A percentile compares a stretch with the other conserved stretches of the same genome.
Conservation (phyloP, 2,329 filamentous ascomycete genomes). For the Cercospora berteroae region DNA sequence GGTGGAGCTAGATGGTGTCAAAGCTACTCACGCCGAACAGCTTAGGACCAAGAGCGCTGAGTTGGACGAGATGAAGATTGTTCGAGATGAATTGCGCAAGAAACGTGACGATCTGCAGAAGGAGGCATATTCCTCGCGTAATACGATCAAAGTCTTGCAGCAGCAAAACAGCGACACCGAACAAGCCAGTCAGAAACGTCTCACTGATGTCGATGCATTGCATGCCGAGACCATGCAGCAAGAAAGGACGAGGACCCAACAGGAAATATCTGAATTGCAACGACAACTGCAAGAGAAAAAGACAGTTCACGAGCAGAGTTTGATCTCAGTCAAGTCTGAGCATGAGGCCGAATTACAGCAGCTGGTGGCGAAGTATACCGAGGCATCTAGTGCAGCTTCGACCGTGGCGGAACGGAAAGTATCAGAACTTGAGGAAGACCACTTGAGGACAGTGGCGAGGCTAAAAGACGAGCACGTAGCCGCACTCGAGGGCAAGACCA, state of each 20-base stretch:
- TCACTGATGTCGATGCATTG: neutral
- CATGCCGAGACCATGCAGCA: neutral
- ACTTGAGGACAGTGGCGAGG: slow-evolving; percentile 12
- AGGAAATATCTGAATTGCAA: neutral
- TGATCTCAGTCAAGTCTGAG: neutral
- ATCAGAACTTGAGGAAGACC: neutral
- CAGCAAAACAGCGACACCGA: neutral
- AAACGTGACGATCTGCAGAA: neutral
- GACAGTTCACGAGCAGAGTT: slow-evolving; percentile 2
- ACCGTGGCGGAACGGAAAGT: neutral
- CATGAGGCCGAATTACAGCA: slow-evolving; percentile 9
- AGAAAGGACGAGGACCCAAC: neutral
- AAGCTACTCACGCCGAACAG: neutral
- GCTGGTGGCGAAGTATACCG: neutral
- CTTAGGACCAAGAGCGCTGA: slow-evolving; percentile 4
- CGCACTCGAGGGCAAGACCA: slow-evolving; percentile 8
- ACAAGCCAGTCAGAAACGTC: neutral
- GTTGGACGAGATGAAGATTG: slow-evolving; percentile 11
- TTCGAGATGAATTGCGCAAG: neutral
- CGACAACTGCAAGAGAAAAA: slow-evolving; percentile 12
- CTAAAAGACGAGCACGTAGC: slow-evolving; percentile 21
- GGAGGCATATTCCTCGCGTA: neutral
- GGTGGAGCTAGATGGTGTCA: slow-evolving; percentile 3
- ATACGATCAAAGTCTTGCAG: neutral
- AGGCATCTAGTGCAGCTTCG: neutral